These are phyloP conservation scores for Diaporthe eres DNA, from an alignment of 2,329 filamentous ascomycete genomes.

Conservation along the genomic window DNA sequence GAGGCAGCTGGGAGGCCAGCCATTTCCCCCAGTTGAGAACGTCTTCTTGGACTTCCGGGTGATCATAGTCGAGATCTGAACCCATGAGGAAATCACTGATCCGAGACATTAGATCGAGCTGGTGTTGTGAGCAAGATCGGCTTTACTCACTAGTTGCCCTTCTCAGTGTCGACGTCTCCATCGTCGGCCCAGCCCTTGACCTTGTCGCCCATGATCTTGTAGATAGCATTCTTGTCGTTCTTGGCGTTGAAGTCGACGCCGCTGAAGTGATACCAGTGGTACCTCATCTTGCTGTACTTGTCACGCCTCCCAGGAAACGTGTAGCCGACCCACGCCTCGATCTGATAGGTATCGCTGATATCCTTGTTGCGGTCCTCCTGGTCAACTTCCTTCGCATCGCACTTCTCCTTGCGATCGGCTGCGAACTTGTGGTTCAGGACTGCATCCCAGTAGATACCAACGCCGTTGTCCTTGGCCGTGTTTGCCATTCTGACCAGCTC, in stretches of 20 bases:
- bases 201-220: slow-evolving; percentile 73
- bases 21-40: slow-evolving; percentile 77
- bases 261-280: slow-evolving; percentile 79
- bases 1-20: slow-evolving; percentile 72
- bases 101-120: slow-evolving; percentile 47
- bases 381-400: slow-evolving; percentile 75
- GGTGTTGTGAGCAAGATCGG: background rate
- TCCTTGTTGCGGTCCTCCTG: slow-evolving; percentile 69
- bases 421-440: slow-evolving; percentile 84
- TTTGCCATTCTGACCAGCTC: slow-evolving; percentile 70
- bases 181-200: slow-evolving; percentile 75
- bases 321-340: slow-evolving; percentile 79
- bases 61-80: slow-evolving; percentile 76
- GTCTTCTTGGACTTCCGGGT: slow-evolving; percentile 75
- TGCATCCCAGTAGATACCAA: slow-evolving; percentile 79
- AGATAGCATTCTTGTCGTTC: slow-evolving; percentile 74
- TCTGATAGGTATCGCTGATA: slow-evolving; percentile 71
- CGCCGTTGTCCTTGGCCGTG: slow-evolving; percentile 66
- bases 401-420: slow-evolving; percentile 76
- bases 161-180: slow-evolving; percentile 70
- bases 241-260: slow-evolving; percentile 77
- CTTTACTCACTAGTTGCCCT: slow-evolving; percentile 72
- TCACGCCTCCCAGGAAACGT: slow-evolving; percentile 75
- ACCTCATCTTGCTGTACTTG: slow-evolving; percentile 74
- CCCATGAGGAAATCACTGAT: slow-evolving; percentile 79